Conservation (phyloP, 805 yeast species). For the Metschnikowia chrysomelidarum region DNA sequence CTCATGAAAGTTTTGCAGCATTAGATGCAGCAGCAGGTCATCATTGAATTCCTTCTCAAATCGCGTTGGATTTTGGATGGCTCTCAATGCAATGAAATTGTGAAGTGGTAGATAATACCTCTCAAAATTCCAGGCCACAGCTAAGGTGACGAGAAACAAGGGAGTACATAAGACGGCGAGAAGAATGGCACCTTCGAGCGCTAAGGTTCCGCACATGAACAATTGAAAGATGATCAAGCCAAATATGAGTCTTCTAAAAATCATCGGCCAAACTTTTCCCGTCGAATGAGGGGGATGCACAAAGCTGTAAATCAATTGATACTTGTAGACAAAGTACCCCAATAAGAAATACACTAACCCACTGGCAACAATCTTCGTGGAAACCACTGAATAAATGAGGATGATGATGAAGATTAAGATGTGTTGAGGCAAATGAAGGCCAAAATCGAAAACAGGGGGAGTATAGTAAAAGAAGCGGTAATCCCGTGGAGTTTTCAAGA, state of each 20-base stretch:
- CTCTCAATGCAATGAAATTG: conserved; percentile 56
- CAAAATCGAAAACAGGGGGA: conserved; percentile 60
- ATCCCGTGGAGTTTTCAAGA: conserved; percentile 49
- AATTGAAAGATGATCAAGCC: conserved; percentile 56
- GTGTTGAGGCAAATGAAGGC: conserved; percentile 61
- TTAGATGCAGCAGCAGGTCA: conserved; percentile 22
- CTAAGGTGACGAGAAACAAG: conserved; percentile 43
- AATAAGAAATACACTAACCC: conserved; percentile 55
- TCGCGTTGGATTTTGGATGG: conserved; percentile 46
- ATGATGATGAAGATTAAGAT: conserved; percentile 57
- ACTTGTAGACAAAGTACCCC: conserved; percentile 60
- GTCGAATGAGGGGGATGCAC: conserved; percentile 67
- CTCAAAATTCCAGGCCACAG: conserved; percentile 51
- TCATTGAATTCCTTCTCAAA: conserved; percentile 44
- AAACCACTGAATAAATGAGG: conserved; percentile 57
- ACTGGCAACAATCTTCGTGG: conserved; percentile 57
- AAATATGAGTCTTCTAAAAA: conserved; percentile 52
- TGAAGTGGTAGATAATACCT: conserved; percentile 53
- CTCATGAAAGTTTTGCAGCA: conserved; percentile 2
- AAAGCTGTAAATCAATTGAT: conserved; percentile 58
- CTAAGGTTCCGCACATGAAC: conserved; percentile 64
- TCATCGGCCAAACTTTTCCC: conserved; percentile 67
- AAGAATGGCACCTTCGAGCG: conserved; percentile 55
- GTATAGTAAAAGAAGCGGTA: conserved; percentile 51
- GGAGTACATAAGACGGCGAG: conserved; percentile 50